Conservation (phyloP, 2,329 filamentous ascomycete species). For the Eutypa lata region DNA sequence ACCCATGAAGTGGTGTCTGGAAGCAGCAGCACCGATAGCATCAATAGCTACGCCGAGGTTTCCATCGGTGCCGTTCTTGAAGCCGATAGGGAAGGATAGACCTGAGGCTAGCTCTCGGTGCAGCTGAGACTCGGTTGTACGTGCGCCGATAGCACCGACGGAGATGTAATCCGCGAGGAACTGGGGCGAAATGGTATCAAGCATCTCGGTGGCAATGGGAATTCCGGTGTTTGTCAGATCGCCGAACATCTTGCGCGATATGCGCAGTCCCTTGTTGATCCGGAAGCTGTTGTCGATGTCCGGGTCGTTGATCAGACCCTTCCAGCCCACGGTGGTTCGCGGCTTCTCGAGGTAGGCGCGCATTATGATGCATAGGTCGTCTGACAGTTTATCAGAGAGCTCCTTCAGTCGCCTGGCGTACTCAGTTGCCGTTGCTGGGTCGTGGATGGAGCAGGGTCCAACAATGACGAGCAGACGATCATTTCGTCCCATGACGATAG, state of each 20-base stretch:
- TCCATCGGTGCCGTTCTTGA: constrained; percentile 99
- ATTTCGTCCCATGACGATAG: constrained; percentile 73
- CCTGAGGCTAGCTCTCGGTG: constrained; percentile 95
- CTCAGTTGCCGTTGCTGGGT: constrained; percentile 82
- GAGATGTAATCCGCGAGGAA: constrained; percentile 96
- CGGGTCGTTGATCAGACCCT: constrained; percentile 97
- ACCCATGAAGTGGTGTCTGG: constrained; percentile 96
- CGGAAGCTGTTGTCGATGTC: constrained; percentile 96
- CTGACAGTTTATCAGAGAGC: constrained; percentile 73
- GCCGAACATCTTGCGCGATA: constrained; percentile 89
- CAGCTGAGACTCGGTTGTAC: constrained; percentile 94
- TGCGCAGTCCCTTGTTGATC: constrained; percentile 96
- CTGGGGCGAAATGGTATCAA: constrained; percentile 97
- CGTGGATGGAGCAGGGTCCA: constrained; percentile 96
- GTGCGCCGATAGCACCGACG: constrained; percentile 89
- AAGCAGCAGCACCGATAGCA: constrained; percentile 81
- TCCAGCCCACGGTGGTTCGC: constrained; percentile 97
- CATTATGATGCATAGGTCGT: constrained; percentile 92
- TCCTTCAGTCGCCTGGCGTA: constrained; percentile 79
- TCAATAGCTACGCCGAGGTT: constrained; percentile 89
- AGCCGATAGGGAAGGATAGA: constrained; percentile 94
- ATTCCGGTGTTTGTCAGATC: constrained; percentile 85
- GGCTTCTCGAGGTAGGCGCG: constrained; percentile 99
- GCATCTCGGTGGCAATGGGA: constrained; percentile 96
- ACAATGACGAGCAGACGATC: constrained; percentile 92